These are phyloP conservation scores for Podila epicladia DNA, from an alignment of 192 early-diverging fungal species.

Conservation along the genomic window DNA sequence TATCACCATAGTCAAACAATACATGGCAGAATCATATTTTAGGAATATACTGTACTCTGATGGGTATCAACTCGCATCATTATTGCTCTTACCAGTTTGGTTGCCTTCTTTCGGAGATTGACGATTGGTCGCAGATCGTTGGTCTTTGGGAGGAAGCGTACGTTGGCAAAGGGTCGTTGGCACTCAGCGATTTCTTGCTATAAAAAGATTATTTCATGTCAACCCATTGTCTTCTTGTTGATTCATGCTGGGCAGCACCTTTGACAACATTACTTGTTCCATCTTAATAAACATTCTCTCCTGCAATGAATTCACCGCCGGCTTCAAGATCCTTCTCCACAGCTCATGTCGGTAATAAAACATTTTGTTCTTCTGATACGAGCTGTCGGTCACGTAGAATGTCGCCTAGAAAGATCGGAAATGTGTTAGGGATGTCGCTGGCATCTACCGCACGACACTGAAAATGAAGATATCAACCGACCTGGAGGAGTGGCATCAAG, in stretches of 20 bases:
- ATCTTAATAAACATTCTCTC: conserved; percentile 33
- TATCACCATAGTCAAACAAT: neutral
- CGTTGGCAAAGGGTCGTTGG: conserved; percentile 61
- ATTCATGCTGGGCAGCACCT: too few relatives aligned
- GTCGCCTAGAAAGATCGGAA: conserved; percentile 49
- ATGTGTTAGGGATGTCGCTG: neutral
- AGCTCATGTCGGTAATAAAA: conserved; percentile 84
- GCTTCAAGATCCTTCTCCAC: conserved; percentile 67
- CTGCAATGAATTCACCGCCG: conserved; percentile 55
- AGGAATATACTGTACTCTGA: too few relatives aligned
- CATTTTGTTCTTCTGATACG: conserved; percentile 66
- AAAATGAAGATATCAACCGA: conserved; percentile 15
- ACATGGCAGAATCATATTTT: neutral
- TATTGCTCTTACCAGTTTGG: conserved; percentile 28
- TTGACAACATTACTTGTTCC: conserved; percentile 12
- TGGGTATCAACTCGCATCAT: too few relatives aligned
- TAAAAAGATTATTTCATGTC: neutral
- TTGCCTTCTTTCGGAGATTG: conserved; percentile 65
- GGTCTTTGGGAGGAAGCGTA: conserved; percentile 87
- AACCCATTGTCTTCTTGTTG: neutral
- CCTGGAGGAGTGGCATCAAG: conserved; percentile 67
- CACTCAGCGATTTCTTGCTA: conserved; percentile 8
- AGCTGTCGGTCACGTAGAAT: conserved; percentile 87
- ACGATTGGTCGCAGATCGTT: conserved; percentile 80
- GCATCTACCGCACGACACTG: neutral